phyloP scores from a whole-genome alignment of 495 filamentous ascomycete genomes.

The Chlorociboria aeruginascens region DNA sequence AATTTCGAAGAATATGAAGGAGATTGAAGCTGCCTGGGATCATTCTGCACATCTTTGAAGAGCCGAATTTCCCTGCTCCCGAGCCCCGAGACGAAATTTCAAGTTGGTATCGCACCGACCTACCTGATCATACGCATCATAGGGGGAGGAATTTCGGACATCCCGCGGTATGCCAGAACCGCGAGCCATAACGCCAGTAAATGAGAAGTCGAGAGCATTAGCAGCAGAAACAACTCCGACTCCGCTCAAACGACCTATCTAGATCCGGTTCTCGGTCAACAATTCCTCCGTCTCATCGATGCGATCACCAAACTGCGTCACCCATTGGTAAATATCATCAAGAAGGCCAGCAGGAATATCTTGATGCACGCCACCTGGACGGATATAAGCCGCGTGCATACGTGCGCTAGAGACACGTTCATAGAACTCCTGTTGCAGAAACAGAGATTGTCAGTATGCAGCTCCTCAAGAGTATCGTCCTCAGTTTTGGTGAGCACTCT shows the following conservation, averaged over 20 bases:
- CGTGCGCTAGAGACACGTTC: constrained; percentile 97
- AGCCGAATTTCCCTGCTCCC: too few relatives aligned
- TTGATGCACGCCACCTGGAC: constrained; percentile 92
- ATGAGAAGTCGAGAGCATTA: constrained; percentile 89
- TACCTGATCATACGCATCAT: constrained; percentile 94
- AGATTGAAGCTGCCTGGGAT: too few relatives aligned
- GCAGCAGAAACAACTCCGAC: constrained; percentile 85
- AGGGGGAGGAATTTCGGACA: constrained; percentile 86
- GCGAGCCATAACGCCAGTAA: constrained; percentile 95
- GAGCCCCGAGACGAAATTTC: too few relatives aligned
- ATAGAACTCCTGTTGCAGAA: constrained; percentile 99
- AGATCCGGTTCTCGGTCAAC: constrained; percentile 98
- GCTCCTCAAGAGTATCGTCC: constrained; percentile 21
- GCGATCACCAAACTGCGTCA: constrained; percentile 97
- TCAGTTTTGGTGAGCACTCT: constrained; percentile 2
- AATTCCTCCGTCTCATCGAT: constrained; percentile 99
- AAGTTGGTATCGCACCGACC: too few relatives aligned
- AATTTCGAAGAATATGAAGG: too few relatives aligned
- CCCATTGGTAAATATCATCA: constrained; percentile 99
- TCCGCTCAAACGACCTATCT: constrained; percentile 83
- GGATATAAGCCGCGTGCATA: constrained; percentile 95
- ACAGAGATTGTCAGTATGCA: too few relatives aligned
- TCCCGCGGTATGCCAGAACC: constrained; percentile 95
- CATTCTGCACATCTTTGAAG: too few relatives aligned
- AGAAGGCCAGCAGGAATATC: constrained; percentile 90